These are phyloP conservation scores for Monilinia fructicola DNA, from an alignment of 2,329 filamentous ascomycete species.

Conservation along the genomic window DNA sequence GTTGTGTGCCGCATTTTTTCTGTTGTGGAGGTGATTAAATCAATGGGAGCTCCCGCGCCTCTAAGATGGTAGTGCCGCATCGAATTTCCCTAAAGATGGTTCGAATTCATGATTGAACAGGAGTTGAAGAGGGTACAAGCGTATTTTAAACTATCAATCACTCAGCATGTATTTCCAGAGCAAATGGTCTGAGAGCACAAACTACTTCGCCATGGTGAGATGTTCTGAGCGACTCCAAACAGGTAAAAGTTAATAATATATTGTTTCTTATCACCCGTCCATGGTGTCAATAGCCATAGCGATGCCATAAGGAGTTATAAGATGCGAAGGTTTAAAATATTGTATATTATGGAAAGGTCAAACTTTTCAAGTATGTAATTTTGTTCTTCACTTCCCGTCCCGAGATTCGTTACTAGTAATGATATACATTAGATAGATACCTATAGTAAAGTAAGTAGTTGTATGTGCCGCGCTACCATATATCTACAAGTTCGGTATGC, in stretches of 20 bases:
- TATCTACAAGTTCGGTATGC: not conserved
- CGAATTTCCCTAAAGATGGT: not conserved
- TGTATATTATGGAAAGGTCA: not conserved
- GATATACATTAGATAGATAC: constrained; percentile 7
- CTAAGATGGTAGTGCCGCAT: not conserved
- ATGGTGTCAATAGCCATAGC: not conserved
- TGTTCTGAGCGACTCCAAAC: too few relatives aligned
- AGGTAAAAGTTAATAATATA: not conserved
- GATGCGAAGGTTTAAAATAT: not conserved
- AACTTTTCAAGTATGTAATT: not conserved
- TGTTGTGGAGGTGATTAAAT: not conserved
- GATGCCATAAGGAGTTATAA: not conserved
- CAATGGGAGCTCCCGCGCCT: not conserved
- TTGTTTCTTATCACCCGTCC: not conserved
- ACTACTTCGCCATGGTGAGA: not conserved
- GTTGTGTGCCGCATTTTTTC: not conserved
- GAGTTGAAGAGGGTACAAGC: not conserved
- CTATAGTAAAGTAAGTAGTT: not conserved
- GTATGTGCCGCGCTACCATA: not conserved
- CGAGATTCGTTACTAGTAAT: not conserved
- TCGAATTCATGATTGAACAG: not conserved
- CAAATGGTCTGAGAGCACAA: not conserved
- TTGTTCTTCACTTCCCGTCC: not conserved
- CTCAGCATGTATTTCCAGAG: not conserved
- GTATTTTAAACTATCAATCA: not conserved